Evolutionary conservation across 2,329 filamentous ascomycete genomes (phyloP), one percentile per base, ranked within the genome.

Genomic region (Penicillium frequentans): DNA sequence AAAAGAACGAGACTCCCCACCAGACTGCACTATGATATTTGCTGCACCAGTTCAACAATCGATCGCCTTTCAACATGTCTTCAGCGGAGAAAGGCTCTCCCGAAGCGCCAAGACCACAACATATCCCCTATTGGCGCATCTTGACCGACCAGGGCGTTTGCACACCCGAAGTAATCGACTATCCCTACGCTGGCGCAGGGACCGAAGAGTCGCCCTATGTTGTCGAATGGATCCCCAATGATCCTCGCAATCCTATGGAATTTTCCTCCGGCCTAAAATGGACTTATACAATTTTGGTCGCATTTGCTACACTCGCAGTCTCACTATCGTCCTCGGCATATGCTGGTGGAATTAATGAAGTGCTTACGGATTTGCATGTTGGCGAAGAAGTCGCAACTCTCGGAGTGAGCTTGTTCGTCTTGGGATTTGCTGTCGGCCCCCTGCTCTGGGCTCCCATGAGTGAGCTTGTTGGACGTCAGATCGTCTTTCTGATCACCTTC

Each of bases 401-500:
- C 10, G 74, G 73, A 14, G 65, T 76, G 7, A 74, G 73, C 14
- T 63, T 77, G 29, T 76, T 76, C 52, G 67, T 77, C 6, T 54
- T 76, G 21, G 74, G 75, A 19, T 76, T 76, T 55, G 73, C 74
- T 24, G 68, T 76, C 43, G 74, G 75, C 0, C 75, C 75, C 0
- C 46, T 75, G 19, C 64, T 77, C 23, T 76, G 73, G 73, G 73
- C 66, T 6, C 64, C 66, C 3, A 49, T 68, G 29, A 66, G 64
- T 54, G 65, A 68, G 45, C 27, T 68, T 29, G 60, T 62, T 29
- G 67, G 67, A 4, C 75, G 83, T 10, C 80, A 86, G 64, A 72
- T 80, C 44, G 77, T 87, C 24, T 88, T 86, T 70, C 77, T 84
- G 59, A 71, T 79, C 60, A 86, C 83, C 1, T 86, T 85, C 65